A percentile compares a stretch with the other conserved stretches of the same genome.
Evolutionary conservation across 495 filamentous ascomycete species (phyloP).

Genomic region (Daldinia grandis): DNA sequence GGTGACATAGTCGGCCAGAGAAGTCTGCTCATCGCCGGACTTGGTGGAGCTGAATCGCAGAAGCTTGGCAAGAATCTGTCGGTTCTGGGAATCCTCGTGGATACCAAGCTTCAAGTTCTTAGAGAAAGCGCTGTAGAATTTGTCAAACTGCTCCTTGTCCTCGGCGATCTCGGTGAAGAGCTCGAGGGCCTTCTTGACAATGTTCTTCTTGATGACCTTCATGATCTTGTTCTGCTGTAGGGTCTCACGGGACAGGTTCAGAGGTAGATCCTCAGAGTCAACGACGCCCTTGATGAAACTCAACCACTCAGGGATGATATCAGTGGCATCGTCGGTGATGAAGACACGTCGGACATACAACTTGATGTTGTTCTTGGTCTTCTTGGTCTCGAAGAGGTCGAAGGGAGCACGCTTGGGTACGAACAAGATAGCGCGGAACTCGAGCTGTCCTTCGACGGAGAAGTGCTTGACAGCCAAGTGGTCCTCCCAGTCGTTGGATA

Average conservation of each 20-base stretch:
- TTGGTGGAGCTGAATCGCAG: conserved; percentile 99
- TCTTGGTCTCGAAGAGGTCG: conserved; percentile 99
- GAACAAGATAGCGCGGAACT: conserved; percentile 99
- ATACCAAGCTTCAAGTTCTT: conserved; percentile 99
- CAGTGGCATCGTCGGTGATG: conserved; percentile 99
- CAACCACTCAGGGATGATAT: conserved; percentile 99
- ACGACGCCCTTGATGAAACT: conserved; percentile 99
- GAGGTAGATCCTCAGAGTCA: conserved; percentile 97
- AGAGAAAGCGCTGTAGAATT: conserved; percentile 99
- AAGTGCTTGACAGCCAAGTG: conserved; percentile 99
- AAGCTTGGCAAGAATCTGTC: conserved; percentile 91
- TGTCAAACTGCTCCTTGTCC: conserved; percentile 99
- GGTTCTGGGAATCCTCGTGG: conserved; percentile 99
- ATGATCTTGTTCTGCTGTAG: conserved; percentile 99
- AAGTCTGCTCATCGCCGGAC: conserved; percentile 94
- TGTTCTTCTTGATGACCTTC: conserved; percentile 99
- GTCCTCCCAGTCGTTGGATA: conserved; percentile 99
- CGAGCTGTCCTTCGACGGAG: conserved; percentile 99
- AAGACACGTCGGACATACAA: conserved; percentile 99
- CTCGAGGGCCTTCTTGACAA: conserved; percentile 99
- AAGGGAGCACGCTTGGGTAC: conserved; percentile 99
- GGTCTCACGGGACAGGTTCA: conserved; percentile 99
- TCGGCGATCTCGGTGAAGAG: conserved; percentile 98
- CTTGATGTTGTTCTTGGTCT: conserved; percentile 99
- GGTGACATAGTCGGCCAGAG: conserved; percentile 94